These are phyloP conservation scores for Abrus precatorius DNA, from an alignment of 306 rosid species.

Conservation along the genomic window DNA sequence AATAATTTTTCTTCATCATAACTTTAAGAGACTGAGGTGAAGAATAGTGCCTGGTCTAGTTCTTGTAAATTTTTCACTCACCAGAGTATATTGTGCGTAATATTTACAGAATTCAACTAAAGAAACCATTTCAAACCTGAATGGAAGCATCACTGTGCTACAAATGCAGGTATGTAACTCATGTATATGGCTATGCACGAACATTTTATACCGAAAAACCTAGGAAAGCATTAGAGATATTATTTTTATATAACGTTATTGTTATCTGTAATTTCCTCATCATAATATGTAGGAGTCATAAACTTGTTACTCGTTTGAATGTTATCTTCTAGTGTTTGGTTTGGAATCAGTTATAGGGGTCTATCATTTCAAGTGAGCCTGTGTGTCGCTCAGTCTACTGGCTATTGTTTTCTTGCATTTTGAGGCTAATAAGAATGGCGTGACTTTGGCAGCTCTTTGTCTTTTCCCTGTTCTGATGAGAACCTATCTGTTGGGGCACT, in stretches of 20 bases:
- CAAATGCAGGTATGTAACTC: conserved; percentile 69
- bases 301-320: conserved; percentile 17
- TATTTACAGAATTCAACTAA: conserved; percentile 64
- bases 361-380: conserved; percentile 26
- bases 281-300: neutral
- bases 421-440: conserved; percentile 17
- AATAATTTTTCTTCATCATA: conserved; percentile 4
- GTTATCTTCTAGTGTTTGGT: conserved; percentile 19
- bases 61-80: conserved; percentile 42
- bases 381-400: neutral
- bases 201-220: conserved; percentile 31
- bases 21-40: conserved; percentile 19
- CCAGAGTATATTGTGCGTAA: conserved; percentile 42
- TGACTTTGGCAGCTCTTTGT: neutral
- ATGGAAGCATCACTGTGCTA: conserved; percentile 58
- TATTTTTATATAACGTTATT: conserved; percentile 11
- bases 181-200: conserved; percentile 22
- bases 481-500: conserved; percentile 34
- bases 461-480: neutral
- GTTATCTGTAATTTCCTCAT: conserved; percentile 28
- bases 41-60: conserved; percentile 27
- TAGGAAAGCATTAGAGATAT: conserved; percentile 7
- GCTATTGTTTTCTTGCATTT: neutral
- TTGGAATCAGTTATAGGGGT: conserved; percentile 25
- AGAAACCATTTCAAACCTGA: conserved; percentile 61